Percentiles rank a stretch among this genome's conserved stretches.
Conservation (phyloP, 345 rosid genomes). For the Anacardium occidentale region DNA sequence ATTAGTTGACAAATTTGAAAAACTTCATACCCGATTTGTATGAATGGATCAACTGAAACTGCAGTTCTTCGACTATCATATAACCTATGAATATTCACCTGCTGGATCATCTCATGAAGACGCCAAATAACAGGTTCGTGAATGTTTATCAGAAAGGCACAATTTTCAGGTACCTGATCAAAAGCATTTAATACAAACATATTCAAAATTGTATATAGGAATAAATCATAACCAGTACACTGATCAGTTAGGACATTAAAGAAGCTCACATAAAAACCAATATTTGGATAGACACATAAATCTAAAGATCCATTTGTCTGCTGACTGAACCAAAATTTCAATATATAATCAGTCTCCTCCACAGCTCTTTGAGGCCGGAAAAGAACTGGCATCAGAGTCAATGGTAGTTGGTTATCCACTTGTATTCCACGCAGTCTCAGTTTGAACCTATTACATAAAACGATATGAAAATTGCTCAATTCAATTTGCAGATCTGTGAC, state of each 20-base stretch:
- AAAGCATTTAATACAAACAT: conserved; percentile 22
- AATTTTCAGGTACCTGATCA: conserved; percentile 73
- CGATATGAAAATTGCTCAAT: conserved; percentile 1
- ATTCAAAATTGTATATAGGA: conserved; percentile 9
- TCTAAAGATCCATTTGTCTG: conserved; percentile 86
- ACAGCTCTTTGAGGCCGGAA: conserved; percentile 85
- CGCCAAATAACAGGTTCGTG: conserved; percentile 99
- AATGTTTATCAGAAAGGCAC: conserved; percentile 78
- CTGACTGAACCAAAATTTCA: conserved; percentile 75
- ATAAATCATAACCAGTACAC: background rate
- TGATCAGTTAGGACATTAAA: conserved; percentile 7
- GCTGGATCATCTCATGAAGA: conserved; percentile 97
- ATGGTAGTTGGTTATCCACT: conserved; percentile 94
- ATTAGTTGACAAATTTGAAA: conserved; percentile 1
- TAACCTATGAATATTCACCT: conserved; percentile 70
- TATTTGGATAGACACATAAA: conserved; percentile 76
- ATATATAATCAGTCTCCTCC: conserved; percentile 63
- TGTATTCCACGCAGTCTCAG: conserved; percentile 81
- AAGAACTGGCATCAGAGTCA: conserved; percentile 93
- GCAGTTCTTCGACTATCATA: conserved; percentile 63
- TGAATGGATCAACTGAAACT: conserved; percentile 93
- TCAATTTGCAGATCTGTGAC: conserved; percentile 9
- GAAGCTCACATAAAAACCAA: conserved; percentile 70
- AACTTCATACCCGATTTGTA: conserved; percentile 78
- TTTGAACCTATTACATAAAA: conserved; percentile 60